These are phyloP conservation scores for Rhizomucor miehei DNA, from an alignment of 371 early-diverging fungal genomes.

Conservation along the genomic window DNA sequence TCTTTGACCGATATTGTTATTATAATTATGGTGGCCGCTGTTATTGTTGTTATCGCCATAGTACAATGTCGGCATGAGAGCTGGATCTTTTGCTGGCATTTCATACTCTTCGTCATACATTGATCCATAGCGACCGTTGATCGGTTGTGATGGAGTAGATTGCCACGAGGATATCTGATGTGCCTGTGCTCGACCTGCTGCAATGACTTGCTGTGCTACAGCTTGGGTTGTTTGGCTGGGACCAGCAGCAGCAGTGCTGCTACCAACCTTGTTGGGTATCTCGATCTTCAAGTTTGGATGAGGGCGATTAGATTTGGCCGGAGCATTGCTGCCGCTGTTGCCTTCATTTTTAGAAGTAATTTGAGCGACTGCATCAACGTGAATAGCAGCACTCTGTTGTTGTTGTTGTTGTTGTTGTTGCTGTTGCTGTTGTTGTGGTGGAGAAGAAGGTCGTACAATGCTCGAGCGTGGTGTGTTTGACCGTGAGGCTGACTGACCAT, in stretches of 20 bases:
- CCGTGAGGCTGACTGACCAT: background rate
- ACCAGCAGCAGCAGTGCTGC: slow-evolving; percentile 2
- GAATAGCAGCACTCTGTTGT: background rate
- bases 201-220: slow-evolving; percentile 27
- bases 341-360: background rate
- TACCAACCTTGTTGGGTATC: slow-evolving; percentile 32
- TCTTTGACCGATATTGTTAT: too few relatives aligned
- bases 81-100: slow-evolving; percentile 7
- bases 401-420: background rate
- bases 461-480: background rate
- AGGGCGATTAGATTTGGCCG: slow-evolving; percentile 23
- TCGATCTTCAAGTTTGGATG: slow-evolving; percentile 37
- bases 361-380: slow-evolving; percentile 7
- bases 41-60: slow-evolving; percentile 3
- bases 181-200: slow-evolving; percentile 26
- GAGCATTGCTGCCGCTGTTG: background rate
- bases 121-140: too few relatives aligned
- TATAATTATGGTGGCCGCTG: background rate
- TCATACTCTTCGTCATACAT: too few relatives aligned
- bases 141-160: background rate
- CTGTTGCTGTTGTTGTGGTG: background rate
- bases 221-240: slow-evolving; percentile 13
- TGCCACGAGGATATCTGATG: slow-evolving; percentile 23
- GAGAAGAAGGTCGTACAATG: background rate
- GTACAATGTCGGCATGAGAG: background rate